Base-by-base conservation (phyloP, 345 rosid genomes). In the Hibiscus syriacus region DNA sequence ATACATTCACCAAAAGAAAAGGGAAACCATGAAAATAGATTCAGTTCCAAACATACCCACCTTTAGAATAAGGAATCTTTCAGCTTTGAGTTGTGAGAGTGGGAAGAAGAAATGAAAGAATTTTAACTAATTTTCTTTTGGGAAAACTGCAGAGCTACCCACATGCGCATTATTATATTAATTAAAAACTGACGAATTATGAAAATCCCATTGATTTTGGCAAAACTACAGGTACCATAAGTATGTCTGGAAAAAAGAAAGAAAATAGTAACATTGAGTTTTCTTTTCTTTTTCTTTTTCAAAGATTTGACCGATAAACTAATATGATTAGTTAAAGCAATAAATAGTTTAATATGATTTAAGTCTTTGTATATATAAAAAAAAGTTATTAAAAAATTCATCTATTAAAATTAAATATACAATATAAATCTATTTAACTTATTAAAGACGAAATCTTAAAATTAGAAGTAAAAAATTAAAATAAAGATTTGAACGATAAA, bases 181-280 rank as follows among this genome's bases (percentile, higher is more conserved):
- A 63, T 43, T 34, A 60, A 66, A 72, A 22, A 12, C 5, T 41
- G 14, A 43, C 8, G 6, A 19, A 17, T 23, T 0, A 23, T 11
- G 29, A 64, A 72, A 30, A 71, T 63, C 55, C 67, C 74, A 9
- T 39, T 66, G 48, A 49, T 68, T 60, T 20, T 11, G 6, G 4
- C n/a, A 54, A 77, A 69, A 77, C 73, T 69, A 77, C 78, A 72
- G 14, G 2, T 69, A 56, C 76, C 73, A 56, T 38, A 7, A 11
- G 53, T 46, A 2, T 3, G 45, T 22, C 29, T 12, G 25, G 14
- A 30, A 19, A 11, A 5, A 3, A 1, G 0, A 4, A 48, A 49
- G 2, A 19, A 2, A 49, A 19, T 6, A 36, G 11, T n/a, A n/a
- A n/a, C 11, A 36, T 36, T 11, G 2, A 1, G 36, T 0, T 32